Base-by-base conservation (phyloP, 208 protist genomes). In the Trypanosoma lewisi region DNA sequence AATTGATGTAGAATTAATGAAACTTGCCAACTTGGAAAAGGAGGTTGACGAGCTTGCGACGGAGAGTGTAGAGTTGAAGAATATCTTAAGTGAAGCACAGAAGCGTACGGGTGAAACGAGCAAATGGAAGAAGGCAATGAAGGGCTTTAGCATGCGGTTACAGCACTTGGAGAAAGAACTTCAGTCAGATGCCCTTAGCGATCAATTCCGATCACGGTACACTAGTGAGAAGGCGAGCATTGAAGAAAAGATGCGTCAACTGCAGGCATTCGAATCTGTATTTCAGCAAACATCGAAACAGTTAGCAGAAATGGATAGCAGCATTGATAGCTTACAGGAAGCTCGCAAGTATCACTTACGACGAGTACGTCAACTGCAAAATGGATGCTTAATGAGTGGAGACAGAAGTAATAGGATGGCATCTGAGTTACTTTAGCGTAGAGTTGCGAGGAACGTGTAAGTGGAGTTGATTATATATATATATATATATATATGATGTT, bases 311-410 rank as follows among this genome's bases (percentile, higher is more conserved):
- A 66, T 94, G 34, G 76, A 89, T 27, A 70, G 72, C 41, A 79
- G 74, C 25, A 87, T 94, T 61, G 85, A 94, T 34, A 89, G 71
- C 45, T 58, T 94, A 2, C 78, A 83, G 55, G 83, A 86, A 51
- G 75, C 79, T 0, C 84, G 78, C 12, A 70, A 57, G 33, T 87
- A 82, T 64, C 80, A 85, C 61, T 70, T 88, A 31, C 82, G 83
- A 23, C 76, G 70, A n/a, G 70, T 90, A 0, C 74, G 77, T 11
- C 73, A 67, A 7, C 59, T 94, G 56, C 88, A 91, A 70, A 59
- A 74, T 28, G 61, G 54, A n/a, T 12, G 6, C 2, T 31, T 31
- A 25, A 42, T 54, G 55, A 17, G 36, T 44, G 30, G n/a, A 42
- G 52, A 16, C 21, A 41, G 49, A 53, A 61, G 12, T 51, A 33